Base-by-base conservation (phyloP, 2,329 filamentous ascomycete genomes). In the Aspergillus quadricinctus region DNA sequence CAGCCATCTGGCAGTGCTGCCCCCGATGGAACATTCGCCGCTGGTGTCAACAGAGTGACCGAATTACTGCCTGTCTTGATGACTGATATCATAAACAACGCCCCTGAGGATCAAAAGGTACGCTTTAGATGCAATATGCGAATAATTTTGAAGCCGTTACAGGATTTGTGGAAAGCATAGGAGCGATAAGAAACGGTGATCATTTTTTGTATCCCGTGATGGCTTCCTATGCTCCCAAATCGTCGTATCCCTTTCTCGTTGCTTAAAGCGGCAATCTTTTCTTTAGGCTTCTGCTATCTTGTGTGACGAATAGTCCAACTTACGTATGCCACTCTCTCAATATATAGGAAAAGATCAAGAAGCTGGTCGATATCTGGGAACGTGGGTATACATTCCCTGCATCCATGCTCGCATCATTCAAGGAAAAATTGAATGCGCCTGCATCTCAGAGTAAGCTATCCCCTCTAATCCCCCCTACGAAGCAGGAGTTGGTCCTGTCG, bases 291-390 rank as follows among this genome's bases (percentile, higher is more conserved):
- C 59, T 52, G 48, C 54, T 61, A 64, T 58, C 64, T 57, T 54
- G 61, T 61, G 63, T 67, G 64, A 62, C 62, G 70, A 69, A 75
- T 69, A 70, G 69, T 68, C 61, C 65, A 66, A 79, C 80, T 83
- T 79, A 83, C 80, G 70, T 77, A 75, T 75, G 57, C 58, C 66
- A 72, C 69, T 71, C 62, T 71, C 64, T 72, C 56, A 67, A 56
- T 50, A 64, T 86, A 80, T 88, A 94, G 89, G 91, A 96, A 73
- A 97, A 97, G 80, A 93, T 97, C 75, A 87, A 83, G 72, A 97
- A 97, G 75, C 84, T 99, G 66, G 81, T 97, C 77, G 92, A 96
- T 72, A 99, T 99, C 65, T 99, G 94, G 94, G 92, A 97, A 73
- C 94, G 94, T 70, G 91, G 90, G 62, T 88, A 89, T 71, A 97